These are phyloP conservation scores for Eucalyptus curtisii DNA, from an alignment of 345 rosid species.

Conservation along the genomic window DNA sequence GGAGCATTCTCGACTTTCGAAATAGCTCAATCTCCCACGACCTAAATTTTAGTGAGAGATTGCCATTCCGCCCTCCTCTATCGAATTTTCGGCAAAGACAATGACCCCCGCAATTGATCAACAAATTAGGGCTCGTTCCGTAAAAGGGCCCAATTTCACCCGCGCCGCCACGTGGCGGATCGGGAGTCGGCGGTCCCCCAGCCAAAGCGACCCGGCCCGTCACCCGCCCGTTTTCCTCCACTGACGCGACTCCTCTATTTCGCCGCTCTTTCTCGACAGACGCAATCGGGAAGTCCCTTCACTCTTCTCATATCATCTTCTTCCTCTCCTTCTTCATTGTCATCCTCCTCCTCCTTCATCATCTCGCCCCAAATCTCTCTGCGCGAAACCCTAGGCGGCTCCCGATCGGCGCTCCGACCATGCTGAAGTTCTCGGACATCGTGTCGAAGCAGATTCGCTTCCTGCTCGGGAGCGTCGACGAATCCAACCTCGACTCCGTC, in stretches of 20 bases:
- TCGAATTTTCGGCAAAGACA: not conserved
- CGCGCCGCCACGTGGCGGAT: not conserved
- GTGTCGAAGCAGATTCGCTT: constrained; percentile 58
- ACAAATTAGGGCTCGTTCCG: not conserved
- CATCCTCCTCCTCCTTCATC: not conserved
- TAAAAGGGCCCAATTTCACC: not conserved
- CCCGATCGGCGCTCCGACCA: not conserved
- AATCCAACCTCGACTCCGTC: constrained; percentile 47
- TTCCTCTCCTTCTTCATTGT: too few species aligned
- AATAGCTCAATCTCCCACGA: not conserved
- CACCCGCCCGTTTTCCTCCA: not conserved
- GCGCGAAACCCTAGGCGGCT: not conserved
- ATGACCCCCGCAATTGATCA: accelerated
- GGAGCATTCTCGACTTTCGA: not conserved
- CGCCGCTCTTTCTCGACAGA: not conserved
- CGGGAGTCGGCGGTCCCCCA: not conserved
- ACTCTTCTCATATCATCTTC: not conserved
- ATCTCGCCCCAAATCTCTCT: not conserved
- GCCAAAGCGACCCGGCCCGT: not conserved
- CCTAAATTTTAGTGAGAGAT: not conserved
- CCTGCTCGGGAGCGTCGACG: constrained; percentile 45
- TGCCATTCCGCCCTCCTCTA: not conserved
- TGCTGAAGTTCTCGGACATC: constrained; percentile 37
- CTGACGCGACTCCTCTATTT: not conserved
- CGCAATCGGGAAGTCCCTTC: not conserved